Evolutionary conservation across 371 early-diverging fungal species (phyloP).

Genomic region (Smittium culicis): DNA sequence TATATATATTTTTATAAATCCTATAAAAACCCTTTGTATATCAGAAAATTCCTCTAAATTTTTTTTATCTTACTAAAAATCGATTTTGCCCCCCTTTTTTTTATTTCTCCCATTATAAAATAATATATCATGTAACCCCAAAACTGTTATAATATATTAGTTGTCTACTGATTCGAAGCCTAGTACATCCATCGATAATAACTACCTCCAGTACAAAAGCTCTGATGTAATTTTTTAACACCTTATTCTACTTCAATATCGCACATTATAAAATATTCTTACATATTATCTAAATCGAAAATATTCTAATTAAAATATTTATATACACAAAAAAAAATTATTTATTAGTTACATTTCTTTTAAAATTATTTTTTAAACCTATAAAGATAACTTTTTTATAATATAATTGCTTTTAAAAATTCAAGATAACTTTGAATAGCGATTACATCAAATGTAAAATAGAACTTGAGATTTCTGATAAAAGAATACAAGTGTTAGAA

Average conservation of each 20-base stretch:
- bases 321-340: background rate
- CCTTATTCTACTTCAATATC: too few species aligned
- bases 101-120: too few species aligned
- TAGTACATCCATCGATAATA: too few species aligned
- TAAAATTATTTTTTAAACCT: background rate
- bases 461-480: background rate
- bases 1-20: background rate
- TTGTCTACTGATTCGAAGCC: too few species aligned
- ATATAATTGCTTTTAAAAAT: too few species aligned
- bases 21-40: background rate
- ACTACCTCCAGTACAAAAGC: too few species aligned
- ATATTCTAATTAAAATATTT: too few species aligned
- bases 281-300: too few species aligned
- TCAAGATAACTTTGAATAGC: background rate
- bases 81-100: background rate
- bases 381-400: background rate
- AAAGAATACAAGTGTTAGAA: background rate
- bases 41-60: background rate
- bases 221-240: too few species aligned
- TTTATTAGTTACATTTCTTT: background rate
- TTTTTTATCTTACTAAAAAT: background rate
- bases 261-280: too few species aligned
- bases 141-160: too few species aligned
- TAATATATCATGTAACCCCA: too few species aligned
- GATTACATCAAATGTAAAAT: background rate